Conservation (phyloP, 768 basidiomycete species). For the Podaxis sp. region DNA sequence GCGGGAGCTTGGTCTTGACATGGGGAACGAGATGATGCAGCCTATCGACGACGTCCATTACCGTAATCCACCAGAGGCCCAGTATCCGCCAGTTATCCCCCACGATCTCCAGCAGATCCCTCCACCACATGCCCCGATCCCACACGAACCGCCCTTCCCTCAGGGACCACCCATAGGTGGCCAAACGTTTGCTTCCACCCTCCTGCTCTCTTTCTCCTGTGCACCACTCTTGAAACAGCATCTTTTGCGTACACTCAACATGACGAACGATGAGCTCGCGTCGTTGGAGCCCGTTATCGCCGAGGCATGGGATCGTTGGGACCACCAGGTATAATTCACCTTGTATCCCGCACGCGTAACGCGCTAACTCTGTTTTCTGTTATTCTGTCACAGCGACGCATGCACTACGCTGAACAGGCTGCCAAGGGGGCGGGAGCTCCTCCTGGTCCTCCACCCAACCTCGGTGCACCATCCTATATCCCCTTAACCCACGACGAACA, state of each 20-base stretch:
- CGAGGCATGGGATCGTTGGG: conserved; percentile 86
- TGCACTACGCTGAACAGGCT: conserved; percentile 42
- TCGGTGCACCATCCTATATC: conserved; percentile 27
- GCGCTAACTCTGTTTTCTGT: conserved; percentile 13
- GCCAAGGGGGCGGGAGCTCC: conserved; percentile 30
- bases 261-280: conserved; percentile 79
- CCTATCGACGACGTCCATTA: conserved; percentile 70
- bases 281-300: conserved; percentile 80
- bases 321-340: conserved; percentile 58
- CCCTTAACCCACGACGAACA: conserved; percentile 27
- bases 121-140: conserved; percentile 34
- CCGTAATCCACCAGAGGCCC: conserved; percentile 48
- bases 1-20: conserved; percentile 79
- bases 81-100: conserved; percentile 44
- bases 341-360: conserved; percentile 9
- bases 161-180: conserved; percentile 58
- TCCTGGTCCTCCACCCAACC: conserved; percentile 25
- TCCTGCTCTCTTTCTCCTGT: conserved; percentile 75
- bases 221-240: conserved; percentile 75
- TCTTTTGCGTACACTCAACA: conserved; percentile 65
- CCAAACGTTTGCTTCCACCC: conserved; percentile 77
- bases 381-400: conserved; percentile 32
- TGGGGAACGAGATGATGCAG: conserved; percentile 70
- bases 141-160: conserved; percentile 63
- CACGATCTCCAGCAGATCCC: conserved; percentile 38